Conservation (phyloP, 2,329 filamentous ascomycete species). For the Cylindrodendrum hubeiense region DNA sequence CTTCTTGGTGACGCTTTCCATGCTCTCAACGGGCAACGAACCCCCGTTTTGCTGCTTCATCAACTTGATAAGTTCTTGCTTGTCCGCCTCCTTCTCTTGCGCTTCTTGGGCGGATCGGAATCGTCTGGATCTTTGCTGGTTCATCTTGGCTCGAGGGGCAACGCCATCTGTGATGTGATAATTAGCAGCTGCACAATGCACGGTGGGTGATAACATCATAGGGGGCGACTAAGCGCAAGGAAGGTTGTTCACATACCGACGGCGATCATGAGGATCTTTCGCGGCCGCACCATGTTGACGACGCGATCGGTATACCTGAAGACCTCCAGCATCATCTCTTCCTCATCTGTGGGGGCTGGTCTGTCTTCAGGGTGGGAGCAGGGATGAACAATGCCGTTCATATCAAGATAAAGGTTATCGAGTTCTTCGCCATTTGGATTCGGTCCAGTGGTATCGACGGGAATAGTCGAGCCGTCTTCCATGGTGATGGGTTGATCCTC, state of each 20-base stretch:
- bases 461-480: conserved; percentile 83
- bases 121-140: conserved; percentile 95
- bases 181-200: conserved; percentile 41
- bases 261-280: conserved; percentile 97
- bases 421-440: conserved; percentile 99
- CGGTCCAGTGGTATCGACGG: conserved; percentile 83
- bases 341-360: conserved; percentile 91
- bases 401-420: conserved; percentile 97
- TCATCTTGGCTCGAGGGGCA: conserved; percentile 98
- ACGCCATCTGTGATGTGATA: conserved; percentile 78
- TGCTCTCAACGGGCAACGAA: conserved; percentile 69
- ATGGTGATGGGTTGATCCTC: conserved; percentile 87
- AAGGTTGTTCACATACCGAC: conserved; percentile 73
- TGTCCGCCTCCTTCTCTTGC: conserved; percentile 92
- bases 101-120: conserved; percentile 96
- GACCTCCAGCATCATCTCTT: conserved; percentile 99
- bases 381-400: conserved; percentile 99
- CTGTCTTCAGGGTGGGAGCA: conserved; percentile 97
- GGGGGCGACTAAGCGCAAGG: background rate
- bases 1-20: conserved; percentile 79
- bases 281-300: conserved; percentile 97
- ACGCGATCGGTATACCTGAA: conserved; percentile 99
- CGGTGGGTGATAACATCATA: background rate
- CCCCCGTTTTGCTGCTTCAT: conserved; percentile 83
- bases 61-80: conserved; percentile 87